These are phyloP conservation scores for Phalaenopsis equestris DNA, from an alignment of 106 monocot genomes.

Conservation along the genomic window DNA sequence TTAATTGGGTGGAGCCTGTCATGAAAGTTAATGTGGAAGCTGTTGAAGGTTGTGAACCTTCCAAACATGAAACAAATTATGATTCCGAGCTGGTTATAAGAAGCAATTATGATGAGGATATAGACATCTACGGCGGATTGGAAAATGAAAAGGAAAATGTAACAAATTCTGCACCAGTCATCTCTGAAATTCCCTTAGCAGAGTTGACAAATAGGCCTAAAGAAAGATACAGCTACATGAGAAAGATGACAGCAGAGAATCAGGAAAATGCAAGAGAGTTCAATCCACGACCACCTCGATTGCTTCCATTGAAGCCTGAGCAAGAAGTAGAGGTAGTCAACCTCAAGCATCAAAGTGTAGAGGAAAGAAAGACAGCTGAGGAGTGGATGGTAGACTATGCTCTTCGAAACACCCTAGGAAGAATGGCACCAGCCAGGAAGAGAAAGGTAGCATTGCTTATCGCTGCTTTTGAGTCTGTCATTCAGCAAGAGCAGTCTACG, in stretches of 20 bases:
- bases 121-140: neutral
- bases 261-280: constrained; percentile 5
- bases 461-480: constrained; percentile 60
- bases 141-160: constrained; percentile 7
- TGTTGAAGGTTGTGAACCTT: neutral
- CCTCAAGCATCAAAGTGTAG: constrained; percentile 48
- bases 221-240: neutral
- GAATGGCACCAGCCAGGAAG: constrained; percentile 39
- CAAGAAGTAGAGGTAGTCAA: constrained; percentile 42
- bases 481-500: constrained; percentile 5
- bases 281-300: constrained; percentile 28
- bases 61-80: neutral
- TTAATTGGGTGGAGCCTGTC: neutral
- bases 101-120: neutral
- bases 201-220: neutral
- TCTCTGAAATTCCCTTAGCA: constrained; percentile 5
- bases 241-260: neutral
- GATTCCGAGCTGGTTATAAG: neutral
- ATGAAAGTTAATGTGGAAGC: neutral
- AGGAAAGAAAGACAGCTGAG: constrained; percentile 58
- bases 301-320: constrained; percentile 28
- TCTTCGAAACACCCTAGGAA: constrained; percentile 33
- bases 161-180: neutral
- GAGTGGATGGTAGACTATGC: constrained; percentile 77
- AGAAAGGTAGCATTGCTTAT: constrained; percentile 61